These are phyloP conservation scores for Hypoxylon sp. DNA, from an alignment of 2,329 filamentous ascomycete species.

Conservation along the genomic window DNA sequence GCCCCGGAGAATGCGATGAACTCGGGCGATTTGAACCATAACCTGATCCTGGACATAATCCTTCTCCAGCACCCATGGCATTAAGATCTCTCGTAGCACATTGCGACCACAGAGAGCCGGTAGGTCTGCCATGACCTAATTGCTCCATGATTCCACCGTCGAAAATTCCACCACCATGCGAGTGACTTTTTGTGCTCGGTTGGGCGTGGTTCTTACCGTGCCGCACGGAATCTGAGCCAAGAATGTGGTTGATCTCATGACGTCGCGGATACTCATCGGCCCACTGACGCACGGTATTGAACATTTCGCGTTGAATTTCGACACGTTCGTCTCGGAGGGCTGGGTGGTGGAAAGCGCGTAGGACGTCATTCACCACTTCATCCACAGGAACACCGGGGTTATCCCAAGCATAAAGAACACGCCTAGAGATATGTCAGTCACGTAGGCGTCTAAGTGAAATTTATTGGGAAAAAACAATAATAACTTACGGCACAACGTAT, in stretches of 20 bases:
- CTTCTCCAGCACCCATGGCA: slow-evolving; percentile 67
- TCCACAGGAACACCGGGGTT: slow-evolving; percentile 86
- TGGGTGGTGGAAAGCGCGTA: slow-evolving; percentile 91
- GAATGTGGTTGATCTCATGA: slow-evolving; percentile 77
- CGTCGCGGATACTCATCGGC: slow-evolving; percentile 77
- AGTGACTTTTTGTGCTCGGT: slow-evolving; percentile 58
- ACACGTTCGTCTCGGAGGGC: slow-evolving; percentile 80
- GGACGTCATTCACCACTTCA: slow-evolving; percentile 85
- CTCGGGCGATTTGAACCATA: slow-evolving; percentile 58
- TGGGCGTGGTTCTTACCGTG: slow-evolving; percentile 83
- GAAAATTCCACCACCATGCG: slow-evolving; percentile 58
- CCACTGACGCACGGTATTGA: slow-evolving; percentile 86
- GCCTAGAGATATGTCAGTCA: slow-evolving; percentile 60
- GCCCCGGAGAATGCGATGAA: slow-evolving; percentile 49
- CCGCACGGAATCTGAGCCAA: slow-evolving; percentile 87
- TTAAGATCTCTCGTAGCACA: slow-evolving; percentile 71
- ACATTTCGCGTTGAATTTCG: slow-evolving; percentile 92
- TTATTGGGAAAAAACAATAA: neutral
- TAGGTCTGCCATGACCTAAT: slow-evolving; percentile 69
- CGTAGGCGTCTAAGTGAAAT: neutral
- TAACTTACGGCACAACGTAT: slow-evolving; percentile 82
- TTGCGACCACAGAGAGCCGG: slow-evolving; percentile 73
- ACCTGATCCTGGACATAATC: slow-evolving; percentile 47
- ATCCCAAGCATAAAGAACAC: slow-evolving; percentile 93
- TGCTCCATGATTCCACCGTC: slow-evolving; percentile 58